These are phyloP conservation scores for Pelargonium myrrhifolium DNA, from an alignment of 441 rosid species.

Conservation along the genomic window DNA sequence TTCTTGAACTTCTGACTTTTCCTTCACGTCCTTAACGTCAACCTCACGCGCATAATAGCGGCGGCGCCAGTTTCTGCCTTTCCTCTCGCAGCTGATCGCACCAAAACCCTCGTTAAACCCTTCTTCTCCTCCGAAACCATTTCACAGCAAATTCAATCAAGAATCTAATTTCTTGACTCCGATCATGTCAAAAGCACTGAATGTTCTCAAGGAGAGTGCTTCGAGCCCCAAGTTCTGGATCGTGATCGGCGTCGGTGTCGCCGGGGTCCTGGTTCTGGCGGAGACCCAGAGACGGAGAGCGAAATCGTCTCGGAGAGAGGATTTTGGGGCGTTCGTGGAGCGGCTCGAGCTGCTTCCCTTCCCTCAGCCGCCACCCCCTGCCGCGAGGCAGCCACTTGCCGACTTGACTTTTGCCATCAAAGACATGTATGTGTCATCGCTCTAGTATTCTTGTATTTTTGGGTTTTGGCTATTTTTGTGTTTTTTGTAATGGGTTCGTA, in stretches of 20 bases:
- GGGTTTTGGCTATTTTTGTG: constrained; percentile 6
- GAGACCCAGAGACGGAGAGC: constrained; percentile 54
- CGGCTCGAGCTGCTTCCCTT: constrained; percentile 62
- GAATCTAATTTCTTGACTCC: constrained; percentile 4
- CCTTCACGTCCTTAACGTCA: not conserved
- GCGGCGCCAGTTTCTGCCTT: not conserved
- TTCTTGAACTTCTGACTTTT: not conserved
- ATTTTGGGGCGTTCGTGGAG: constrained; percentile 73
- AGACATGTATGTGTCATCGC: constrained; percentile 46
- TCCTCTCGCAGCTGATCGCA: not conserved
- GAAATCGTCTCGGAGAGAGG: constrained; percentile 26
- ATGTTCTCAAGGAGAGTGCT: constrained; percentile 37
- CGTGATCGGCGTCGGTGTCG: constrained; percentile 69
- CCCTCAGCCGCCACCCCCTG: constrained; percentile 87
- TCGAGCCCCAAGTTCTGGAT: constrained; percentile 70
- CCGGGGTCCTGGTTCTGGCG: constrained; percentile 51
- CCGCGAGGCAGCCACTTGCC: constrained; percentile 61
- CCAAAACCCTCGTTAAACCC: not conserved
- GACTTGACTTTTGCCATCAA: constrained; percentile 69
- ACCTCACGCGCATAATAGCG: not conserved
- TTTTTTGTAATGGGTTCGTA: not conserved
- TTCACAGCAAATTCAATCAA: not conserved
- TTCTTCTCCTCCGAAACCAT: constrained; percentile 22
- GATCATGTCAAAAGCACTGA: constrained; percentile 41
- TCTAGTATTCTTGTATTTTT: not conserved